These are phyloP conservation scores for Eimeria mitis DNA, from an alignment of 169 alveolate genomes.

Conservation along the genomic window DNA sequence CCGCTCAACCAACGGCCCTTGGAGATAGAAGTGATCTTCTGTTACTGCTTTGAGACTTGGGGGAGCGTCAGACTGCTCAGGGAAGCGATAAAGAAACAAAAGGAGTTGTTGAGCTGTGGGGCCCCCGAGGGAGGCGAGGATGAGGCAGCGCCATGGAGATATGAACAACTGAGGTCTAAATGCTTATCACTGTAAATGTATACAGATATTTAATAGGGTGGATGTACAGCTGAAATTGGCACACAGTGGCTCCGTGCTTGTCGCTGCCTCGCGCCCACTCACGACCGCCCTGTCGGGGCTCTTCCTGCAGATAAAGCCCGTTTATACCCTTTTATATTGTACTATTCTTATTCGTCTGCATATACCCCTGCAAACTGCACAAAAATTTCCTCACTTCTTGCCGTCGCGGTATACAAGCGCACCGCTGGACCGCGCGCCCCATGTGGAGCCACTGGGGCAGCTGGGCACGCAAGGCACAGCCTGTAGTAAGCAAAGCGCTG, in stretches of 20 bases:
- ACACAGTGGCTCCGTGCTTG: slow-evolving; percentile 4
- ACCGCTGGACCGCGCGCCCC: slow-evolving; percentile 37
- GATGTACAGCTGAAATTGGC: neutral
- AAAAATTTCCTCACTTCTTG: neutral
- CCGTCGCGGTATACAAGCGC: neutral
- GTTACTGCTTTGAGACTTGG: neutral
- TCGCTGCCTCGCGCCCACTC: slow-evolving; percentile 21
- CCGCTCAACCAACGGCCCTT: neutral
- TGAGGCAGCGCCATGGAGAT: neutral
- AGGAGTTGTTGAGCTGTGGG: slow-evolving; percentile 24
- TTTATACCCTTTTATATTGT: neutral
- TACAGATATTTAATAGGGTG: neutral
- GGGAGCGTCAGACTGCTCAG: neutral
- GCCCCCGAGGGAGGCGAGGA: slow-evolving; percentile 21
- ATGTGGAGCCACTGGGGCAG: neutral
- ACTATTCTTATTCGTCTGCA: neutral
- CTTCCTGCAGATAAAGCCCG: neutral
- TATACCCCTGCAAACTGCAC: neutral
- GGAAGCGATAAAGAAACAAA: neutral
- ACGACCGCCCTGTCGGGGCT: slow-evolving; percentile 9
- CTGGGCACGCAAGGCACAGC: neutral
- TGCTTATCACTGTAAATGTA: neutral
- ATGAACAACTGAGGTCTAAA: neutral
- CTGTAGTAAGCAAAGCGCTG: neutral
- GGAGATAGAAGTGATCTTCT: neutral